Conservation (phyloP, 805 yeast species). For the Kodamaea kakaduensis region DNA sequence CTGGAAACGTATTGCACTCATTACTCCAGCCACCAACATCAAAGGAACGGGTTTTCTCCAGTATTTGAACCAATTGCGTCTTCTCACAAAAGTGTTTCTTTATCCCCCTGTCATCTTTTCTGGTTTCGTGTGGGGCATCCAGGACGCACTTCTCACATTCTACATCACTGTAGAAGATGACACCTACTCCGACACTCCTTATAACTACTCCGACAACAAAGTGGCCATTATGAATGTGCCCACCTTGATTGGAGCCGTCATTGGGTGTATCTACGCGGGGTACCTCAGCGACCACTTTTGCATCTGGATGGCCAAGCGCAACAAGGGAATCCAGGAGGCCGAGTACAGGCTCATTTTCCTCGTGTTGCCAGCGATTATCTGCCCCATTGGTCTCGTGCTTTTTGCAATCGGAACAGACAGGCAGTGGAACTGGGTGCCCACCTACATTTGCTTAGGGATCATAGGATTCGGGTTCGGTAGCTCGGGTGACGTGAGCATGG, state of each 20-base stretch:
- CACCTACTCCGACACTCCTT: conserved; percentile 61
- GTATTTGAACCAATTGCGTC: conserved; percentile 48
- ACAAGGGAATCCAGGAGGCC: conserved; percentile 60
- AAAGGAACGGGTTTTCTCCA: conserved; percentile 65
- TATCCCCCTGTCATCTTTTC: conserved; percentile 65
- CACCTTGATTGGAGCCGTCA: conserved; percentile 57
- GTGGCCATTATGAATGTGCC: conserved; percentile 78
- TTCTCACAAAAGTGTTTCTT: conserved; percentile 52
- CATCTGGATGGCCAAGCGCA: conserved; percentile 55
- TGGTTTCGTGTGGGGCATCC: conserved; percentile 77
- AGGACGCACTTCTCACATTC: conserved; percentile 71
- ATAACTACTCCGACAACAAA: conserved; percentile 58
- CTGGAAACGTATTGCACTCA: conserved; percentile 43
- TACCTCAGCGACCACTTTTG: conserved; percentile 56
- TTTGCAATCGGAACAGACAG: conserved; percentile 65
- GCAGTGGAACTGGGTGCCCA: conserved; percentile 48
- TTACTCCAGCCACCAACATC: conserved; percentile 57
- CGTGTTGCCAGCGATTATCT: conserved; percentile 50
- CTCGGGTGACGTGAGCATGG: conserved; percentile 67
- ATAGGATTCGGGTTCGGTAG: conserved; percentile 70
- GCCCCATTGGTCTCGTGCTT: conserved; percentile 59
- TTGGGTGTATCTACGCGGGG: conserved; percentile 68
- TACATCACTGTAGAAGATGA: conserved; percentile 73
- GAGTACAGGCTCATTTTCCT: conserved; percentile 60
- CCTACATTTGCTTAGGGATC: conserved; percentile 59